These are phyloP conservation scores for Bassia scoparia DNA, from an alignment of 148 eudicot genomes.

Conservation along the genomic window DNA sequence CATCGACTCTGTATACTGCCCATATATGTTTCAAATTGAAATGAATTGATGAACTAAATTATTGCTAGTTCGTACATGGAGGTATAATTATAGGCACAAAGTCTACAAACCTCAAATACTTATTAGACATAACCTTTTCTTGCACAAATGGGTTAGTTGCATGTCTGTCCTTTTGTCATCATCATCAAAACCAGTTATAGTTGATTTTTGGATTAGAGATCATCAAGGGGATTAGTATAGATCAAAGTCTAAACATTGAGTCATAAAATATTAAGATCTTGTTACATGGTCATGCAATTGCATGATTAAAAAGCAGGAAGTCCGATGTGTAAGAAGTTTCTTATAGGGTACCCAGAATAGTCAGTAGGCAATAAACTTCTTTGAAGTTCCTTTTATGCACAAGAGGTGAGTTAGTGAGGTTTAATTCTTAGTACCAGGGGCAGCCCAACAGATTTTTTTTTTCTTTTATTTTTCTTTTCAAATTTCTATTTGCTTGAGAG, in stretches of 20 bases:
- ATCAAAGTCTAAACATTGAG: not conserved
- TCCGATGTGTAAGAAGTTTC: too few species aligned
- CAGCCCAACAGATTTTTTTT: too few species aligned
- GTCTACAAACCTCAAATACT: too few species aligned
- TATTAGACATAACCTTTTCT: too few species aligned
- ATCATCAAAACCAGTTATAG: not conserved
- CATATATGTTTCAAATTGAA: not conserved
- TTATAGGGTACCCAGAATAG: too few species aligned
- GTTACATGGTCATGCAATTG: not conserved
- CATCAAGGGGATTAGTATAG: not conserved
- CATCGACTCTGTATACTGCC: not conserved
- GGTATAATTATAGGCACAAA: too few species aligned
- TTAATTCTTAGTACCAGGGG: too few species aligned
- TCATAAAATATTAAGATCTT: not conserved
- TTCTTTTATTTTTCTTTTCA: too few species aligned
- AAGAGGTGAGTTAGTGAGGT: too few species aligned
- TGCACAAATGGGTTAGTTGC: not conserved
- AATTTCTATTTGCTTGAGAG: too few species aligned
- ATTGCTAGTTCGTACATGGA: too few species aligned
- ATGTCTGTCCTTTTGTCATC: not conserved
- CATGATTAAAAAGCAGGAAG: not conserved
- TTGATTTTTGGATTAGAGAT: not conserved
- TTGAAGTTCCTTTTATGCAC: not conserved
- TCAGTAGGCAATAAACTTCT: not conserved
- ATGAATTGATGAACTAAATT: not conserved